Evolutionary conservation across 441 rosid species (phyloP).

Genomic region (Populus trichocarpa): DNA sequence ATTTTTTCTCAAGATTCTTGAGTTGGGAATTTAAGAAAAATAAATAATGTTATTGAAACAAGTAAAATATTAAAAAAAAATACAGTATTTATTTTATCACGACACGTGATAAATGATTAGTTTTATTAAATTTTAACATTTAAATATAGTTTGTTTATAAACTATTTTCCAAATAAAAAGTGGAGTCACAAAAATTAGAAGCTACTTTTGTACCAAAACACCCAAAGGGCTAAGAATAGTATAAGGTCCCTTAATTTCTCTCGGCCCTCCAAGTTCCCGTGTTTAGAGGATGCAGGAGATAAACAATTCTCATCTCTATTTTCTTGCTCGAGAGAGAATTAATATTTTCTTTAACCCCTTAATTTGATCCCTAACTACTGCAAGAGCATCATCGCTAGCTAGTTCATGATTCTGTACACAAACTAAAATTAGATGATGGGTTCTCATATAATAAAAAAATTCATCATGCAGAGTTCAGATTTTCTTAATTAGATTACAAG

Average conservation of each 20-base stretch:
- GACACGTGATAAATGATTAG: not conserved
- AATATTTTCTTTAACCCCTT: not conserved
- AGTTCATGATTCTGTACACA: not conserved
- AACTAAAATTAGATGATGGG: not conserved
- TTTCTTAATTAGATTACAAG: not conserved
- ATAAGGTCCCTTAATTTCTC: slow-evolving; percentile 13
- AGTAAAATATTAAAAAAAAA: too few relatives aligned
- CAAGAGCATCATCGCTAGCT: not conserved
- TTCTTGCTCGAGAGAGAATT: not conserved
- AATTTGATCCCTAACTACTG: not conserved
- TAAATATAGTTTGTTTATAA: not conserved
- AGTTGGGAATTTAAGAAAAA: too few relatives aligned
- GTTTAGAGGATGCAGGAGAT: slow-evolving; percentile 31
- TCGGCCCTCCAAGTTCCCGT: slow-evolving; percentile 32
- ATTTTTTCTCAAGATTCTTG: too few relatives aligned
- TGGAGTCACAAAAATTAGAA: not conserved
- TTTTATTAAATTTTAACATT: not conserved
- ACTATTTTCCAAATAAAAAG: not conserved
- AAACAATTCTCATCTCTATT: slow-evolving; percentile 24
- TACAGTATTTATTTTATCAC: not conserved
- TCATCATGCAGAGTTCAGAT: not conserved
- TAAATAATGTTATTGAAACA: too few relatives aligned
- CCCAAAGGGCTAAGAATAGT: not conserved
- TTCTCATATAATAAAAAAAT: not conserved
- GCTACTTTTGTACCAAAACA: not conserved